Percentiles rank a stretch among this genome's conserved stretches.
These are phyloP conservation scores for Lepidium sativum DNA, from an alignment of 345 rosid species.

Conservation along the genomic window DNA sequence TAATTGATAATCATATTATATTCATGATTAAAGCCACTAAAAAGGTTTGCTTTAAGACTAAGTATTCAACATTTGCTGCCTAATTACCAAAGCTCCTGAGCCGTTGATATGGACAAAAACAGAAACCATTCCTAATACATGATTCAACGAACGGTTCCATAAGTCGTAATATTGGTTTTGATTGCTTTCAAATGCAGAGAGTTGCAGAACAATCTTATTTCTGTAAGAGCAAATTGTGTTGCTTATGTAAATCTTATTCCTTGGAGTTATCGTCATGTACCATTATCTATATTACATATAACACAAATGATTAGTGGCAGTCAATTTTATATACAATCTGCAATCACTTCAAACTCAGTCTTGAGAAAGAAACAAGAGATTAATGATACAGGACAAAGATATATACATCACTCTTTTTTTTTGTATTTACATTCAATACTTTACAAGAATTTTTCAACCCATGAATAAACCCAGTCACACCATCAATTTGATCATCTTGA, in stretches of 20 bases:
- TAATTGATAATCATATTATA: neutral
- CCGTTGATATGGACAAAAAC: neutral
- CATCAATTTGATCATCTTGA: constrained; percentile 12
- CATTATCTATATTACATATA: constrained; percentile 18
- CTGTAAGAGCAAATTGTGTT: too few relatives aligned
- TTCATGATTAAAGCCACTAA: neutral
- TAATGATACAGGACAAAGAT: constrained; percentile 11
- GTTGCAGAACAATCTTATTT: too few relatives aligned
- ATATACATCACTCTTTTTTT: constrained; percentile 17
- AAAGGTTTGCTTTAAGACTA: constrained; percentile 19
- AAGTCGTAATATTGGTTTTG: too few relatives aligned
- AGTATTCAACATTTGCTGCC: constrained; percentile 8
- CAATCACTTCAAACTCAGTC: constrained; percentile 13
- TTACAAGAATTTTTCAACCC: constrained; percentile 3
- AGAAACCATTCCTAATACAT: too few relatives aligned
- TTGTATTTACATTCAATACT: constrained; percentile 20
- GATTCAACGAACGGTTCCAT: too few relatives aligned
- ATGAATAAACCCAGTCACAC: neutral
- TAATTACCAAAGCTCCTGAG: neutral
- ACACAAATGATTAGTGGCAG: constrained; percentile 9
- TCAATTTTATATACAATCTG: constrained; percentile 18
- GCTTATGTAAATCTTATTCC: too few relatives aligned
- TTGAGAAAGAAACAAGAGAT: neutral
- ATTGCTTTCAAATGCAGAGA: too few relatives aligned
- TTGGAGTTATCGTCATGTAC: too few relatives aligned